These are phyloP conservation scores for Yamadazyma kanchanaburiensis DNA, from an alignment of 1,139 yeast genomes.

Conservation along the genomic window DNA sequence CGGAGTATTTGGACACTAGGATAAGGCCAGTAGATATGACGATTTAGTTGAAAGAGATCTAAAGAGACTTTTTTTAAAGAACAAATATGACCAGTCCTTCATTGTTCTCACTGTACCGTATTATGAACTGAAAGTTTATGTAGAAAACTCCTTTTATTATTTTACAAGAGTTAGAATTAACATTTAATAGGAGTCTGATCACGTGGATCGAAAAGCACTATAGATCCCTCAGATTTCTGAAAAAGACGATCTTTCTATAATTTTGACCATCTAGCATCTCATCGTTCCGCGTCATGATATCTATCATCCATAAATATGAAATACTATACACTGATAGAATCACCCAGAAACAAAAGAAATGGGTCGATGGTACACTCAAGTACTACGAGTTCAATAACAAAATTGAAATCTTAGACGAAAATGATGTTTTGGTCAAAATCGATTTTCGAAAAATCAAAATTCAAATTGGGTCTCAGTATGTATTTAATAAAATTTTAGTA, in stretches of 20 bases:
- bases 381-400: slow-evolving; percentile 48
- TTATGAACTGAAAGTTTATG: too few species aligned
- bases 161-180: too few species aligned
- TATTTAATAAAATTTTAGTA: slow-evolving; percentile 9
- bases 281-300: slow-evolving; percentile 1
- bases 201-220: too few species aligned
- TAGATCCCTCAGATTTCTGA: not conserved
- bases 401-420: slow-evolving; percentile 40
- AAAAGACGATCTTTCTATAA: not conserved
- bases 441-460: slow-evolving; percentile 16
- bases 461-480: slow-evolving; percentile 9
- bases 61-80: too few species aligned
- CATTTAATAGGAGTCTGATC: too few species aligned
- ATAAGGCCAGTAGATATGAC: too few species aligned
- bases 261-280: not conserved
- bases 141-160: too few species aligned
- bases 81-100: too few species aligned
- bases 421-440: slow-evolving; percentile 31
- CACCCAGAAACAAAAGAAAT: slow-evolving; percentile 47
- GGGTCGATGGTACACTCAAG: slow-evolving; percentile 53
- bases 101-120: too few species aligned
- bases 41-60: too few species aligned
- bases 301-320: slow-evolving; percentile 10
- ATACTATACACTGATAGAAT: slow-evolving; percentile 44
- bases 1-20: too few species aligned